A percentile compares a stretch with the other conserved stretches of the same genome.
Conservation (phyloP, 768 basidiomycete species). For the Gymnopilus junonius region DNA sequence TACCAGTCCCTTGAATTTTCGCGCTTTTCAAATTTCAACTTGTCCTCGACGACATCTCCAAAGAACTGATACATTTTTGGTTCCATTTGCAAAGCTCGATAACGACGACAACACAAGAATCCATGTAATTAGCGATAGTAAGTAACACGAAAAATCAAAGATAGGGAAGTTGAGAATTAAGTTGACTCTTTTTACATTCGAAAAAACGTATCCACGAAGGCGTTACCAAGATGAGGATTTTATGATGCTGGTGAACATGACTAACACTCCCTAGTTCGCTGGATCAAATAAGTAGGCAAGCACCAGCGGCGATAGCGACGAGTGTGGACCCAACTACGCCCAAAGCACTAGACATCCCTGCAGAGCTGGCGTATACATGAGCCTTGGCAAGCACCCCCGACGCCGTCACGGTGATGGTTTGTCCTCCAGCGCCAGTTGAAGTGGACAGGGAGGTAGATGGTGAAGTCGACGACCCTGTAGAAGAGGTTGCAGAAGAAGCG, state of each 20-base stretch:
- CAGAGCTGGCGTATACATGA: neutral
- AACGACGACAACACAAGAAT: neutral
- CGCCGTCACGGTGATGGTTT: slow-evolving; percentile 6
- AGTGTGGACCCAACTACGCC: neutral
- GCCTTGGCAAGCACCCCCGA: neutral
- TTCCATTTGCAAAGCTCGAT: neutral
- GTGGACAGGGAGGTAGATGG: slow-evolving; percentile 8
- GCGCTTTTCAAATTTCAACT: too few species aligned
- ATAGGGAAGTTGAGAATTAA: neutral
- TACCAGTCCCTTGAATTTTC: too few species aligned
- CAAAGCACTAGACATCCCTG: neutral
- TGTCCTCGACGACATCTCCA: too few species aligned
- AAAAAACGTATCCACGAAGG: neutral
- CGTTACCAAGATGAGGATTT: too few species aligned
- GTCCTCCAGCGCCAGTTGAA: neutral
- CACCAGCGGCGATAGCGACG: neutral
- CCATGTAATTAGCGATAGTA: neutral
- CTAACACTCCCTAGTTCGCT: neutral
- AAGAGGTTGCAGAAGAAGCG: slow-evolving; percentile 13
- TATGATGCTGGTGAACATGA: too few species aligned
- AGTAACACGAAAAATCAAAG: neutral
- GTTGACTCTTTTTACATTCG: neutral
- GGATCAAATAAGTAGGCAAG: neutral
- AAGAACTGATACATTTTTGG: neutral
- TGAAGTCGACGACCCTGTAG: slow-evolving; percentile 13